These are phyloP conservation scores for Sordariomycetes sp. DNA, from an alignment of 2,329 filamentous ascomycete genomes.

Conservation along the genomic window DNA sequence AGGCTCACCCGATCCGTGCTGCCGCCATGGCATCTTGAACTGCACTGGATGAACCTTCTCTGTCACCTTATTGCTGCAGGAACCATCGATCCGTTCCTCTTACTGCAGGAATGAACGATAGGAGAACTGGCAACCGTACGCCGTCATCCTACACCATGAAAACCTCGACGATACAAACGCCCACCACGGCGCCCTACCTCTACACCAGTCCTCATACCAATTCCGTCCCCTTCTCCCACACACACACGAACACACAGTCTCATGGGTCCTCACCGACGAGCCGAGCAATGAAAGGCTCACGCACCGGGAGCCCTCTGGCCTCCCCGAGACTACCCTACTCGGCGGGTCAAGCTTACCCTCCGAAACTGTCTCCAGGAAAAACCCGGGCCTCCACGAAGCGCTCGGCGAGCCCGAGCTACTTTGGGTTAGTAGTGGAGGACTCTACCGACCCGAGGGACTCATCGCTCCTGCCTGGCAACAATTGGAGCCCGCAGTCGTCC, in stretches of 20 bases:
- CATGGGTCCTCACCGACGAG: conserved; percentile 17
- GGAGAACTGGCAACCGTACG: neutral
- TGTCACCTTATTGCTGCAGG: neutral
- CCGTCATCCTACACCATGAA: conserved; percentile 31
- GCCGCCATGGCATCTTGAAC: neutral
- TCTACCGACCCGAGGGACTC: conserved; percentile 50
- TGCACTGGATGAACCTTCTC: neutral
- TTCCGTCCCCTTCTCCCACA: conserved; percentile 7
- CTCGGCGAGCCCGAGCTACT: conserved; percentile 70
- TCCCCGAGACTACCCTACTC: conserved; percentile 39
- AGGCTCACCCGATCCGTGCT: neutral
- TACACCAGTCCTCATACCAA: conserved; percentile 15
- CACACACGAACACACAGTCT: conserved; percentile 14
- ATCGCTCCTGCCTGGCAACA: conserved; percentile 48
- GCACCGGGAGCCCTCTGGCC: conserved; percentile 33
- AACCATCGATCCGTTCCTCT: neutral
- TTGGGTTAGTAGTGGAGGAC: conserved; percentile 57
- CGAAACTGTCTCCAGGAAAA: conserved; percentile 10
- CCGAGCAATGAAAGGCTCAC: conserved; percentile 15
- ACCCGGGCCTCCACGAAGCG: neutral
- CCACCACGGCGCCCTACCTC: conserved; percentile 11
- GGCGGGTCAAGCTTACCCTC: conserved; percentile 39
- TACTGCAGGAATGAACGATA: neutral
- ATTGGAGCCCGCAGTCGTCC: conserved; percentile 59
- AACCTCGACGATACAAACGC: conserved; percentile 23